Evolutionary conservation across 2,329 filamentous ascomycete genomes (phyloP), one percentile per base, ranked within the genome.

Genomic region (Coniella lustricola): DNA sequence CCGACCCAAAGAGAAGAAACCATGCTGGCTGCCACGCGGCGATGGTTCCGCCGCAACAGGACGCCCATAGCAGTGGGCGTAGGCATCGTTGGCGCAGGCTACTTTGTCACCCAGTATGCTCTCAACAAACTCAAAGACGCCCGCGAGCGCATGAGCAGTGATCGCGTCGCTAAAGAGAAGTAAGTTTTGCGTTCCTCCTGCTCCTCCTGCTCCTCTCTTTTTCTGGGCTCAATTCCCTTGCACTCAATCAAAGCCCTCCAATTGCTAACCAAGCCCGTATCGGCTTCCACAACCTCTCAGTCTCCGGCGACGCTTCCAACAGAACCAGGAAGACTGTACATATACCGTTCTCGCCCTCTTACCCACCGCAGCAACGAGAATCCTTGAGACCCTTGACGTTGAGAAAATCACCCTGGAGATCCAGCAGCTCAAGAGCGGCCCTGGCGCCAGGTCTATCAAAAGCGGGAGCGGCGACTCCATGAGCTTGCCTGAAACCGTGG

Each of bases 251-350:
- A 29, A 5, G 25, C 25, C 25, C 25, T 5, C 25, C 5, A 29
- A n/a, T n/a, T n/a, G n/a, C 25, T 29, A 29, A 29, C 25, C 25
- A 29, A 29, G 25, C 10, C 10, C 25, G n/a, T n/a, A n/a, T 29
- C 29, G 8, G 5, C 17, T 31, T 20, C 18, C n/a, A n/a, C 29
- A 12, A 57, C 46, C 60, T 51, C 21, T 38, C 60, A 97, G 91
- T 67, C 79, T 98, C 53, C 90, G 90, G 44, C 86, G 93, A 51
- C 87, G 93, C 62, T 98, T 98, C 70, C 89, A 97, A 67, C 93
- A 98, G 69, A 98, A 98, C 67, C 93, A 98, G 65, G 91, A 95
- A 64, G 93, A 98, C 68, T 98, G 93, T 70, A 96, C 91, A 41
- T 96, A 94, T 65, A 98, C 93, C 33, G 90, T 97, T 38, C 82